phyloP scores from a whole-genome alignment of 257 asterid species.

The Capsicum pubescens region DNA sequence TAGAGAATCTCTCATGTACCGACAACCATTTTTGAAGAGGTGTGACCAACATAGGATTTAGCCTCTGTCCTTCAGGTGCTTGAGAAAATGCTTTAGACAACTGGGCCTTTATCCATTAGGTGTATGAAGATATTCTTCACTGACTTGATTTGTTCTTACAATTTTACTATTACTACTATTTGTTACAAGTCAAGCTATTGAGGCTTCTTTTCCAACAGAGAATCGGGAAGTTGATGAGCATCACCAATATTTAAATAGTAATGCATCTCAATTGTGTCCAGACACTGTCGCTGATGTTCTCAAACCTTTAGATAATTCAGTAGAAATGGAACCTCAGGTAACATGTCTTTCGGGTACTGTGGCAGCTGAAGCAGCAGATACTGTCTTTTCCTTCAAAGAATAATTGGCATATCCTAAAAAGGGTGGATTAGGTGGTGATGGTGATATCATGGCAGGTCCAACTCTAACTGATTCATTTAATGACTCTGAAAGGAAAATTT shows the following conservation, averaged over 20 bases:
- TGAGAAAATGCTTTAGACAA: no score
- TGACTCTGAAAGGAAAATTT: slow-evolving; percentile 41
- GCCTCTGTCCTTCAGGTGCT: no score
- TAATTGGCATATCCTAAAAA: slow-evolving; percentile 30
- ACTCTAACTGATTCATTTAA: slow-evolving; percentile 33
- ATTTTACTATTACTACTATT: no score
- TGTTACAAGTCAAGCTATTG: no score
- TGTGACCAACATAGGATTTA: no score
- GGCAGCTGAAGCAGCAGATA: slow-evolving; percentile 34
- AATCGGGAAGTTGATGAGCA: slow-evolving; percentile 41
- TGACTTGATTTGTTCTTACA: no score
- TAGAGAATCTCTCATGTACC: no score
- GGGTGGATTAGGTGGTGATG: slow-evolving; percentile 32
- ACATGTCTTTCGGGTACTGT: slow-evolving; percentile 33
- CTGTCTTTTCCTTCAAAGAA: slow-evolving; percentile 31
- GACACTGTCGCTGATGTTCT: slow-evolving; percentile 37
- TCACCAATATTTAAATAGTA: slow-evolving; percentile 29
- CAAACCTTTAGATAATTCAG: slow-evolving; percentile 41
- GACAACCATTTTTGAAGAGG: no score
- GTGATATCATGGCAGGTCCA: slow-evolving; percentile 39
- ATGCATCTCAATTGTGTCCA: slow-evolving; percentile 32
- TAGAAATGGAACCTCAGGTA: slow-evolving; percentile 41
- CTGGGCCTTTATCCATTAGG: no score
- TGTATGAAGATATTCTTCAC: no score
- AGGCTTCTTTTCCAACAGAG: slow-evolving; percentile 40